Evolutionary conservation across 805 yeast genomes (phyloP).

Genomic region (Saccharomyces kudriavzevii): DNA sequence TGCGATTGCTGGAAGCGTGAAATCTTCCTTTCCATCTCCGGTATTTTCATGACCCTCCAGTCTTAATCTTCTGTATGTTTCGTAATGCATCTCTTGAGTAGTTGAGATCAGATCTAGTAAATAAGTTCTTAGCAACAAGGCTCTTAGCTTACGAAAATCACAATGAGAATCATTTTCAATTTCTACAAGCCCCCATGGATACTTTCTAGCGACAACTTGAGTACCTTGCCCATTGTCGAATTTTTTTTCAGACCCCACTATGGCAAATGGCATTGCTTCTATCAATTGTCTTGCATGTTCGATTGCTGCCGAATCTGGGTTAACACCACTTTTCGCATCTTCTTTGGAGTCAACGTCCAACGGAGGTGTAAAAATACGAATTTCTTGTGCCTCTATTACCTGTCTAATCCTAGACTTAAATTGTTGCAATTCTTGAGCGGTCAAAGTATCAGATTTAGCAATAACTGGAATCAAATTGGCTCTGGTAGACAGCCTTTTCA

Average conservation of each 20-base stretch:
- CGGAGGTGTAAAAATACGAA: conserved; percentile 77
- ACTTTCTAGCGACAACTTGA: conserved; percentile 68
- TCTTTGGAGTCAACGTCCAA: conserved; percentile 37
- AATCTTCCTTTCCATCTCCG: conserved; percentile 23
- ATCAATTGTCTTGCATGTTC: conserved; percentile 75
- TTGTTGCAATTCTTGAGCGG: conserved; percentile 56
- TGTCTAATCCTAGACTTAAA: conserved; percentile 74
- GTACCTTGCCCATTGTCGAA: conserved; percentile 56
- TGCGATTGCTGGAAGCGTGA: conserved; percentile 30
- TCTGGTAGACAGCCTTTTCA: conserved; percentile 73
- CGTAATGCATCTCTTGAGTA: conserved; percentile 77
- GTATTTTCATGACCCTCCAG: conserved; percentile 40
- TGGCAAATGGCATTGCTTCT: conserved; percentile 81
- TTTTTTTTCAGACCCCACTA: conserved; percentile 70
- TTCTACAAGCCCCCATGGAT: conserved; percentile 87
- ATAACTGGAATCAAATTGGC: conserved; percentile 85
- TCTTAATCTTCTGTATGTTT: conserved; percentile 65
- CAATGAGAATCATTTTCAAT: conserved; percentile 81
- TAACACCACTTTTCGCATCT: neutral
- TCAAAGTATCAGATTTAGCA: conserved; percentile 80
- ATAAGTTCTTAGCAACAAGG: conserved; percentile 70
- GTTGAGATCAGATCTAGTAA: conserved; percentile 73
- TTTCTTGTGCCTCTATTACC: conserved; percentile 76
- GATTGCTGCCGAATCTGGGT: conserved; percentile 56
- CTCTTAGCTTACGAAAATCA: conserved; percentile 75